Percentiles rank a stretch among this genome's conserved stretches.
These are phyloP conservation scores for Trichoderma asperellum DNA, from an alignment of 2,329 filamentous ascomycete species.

Conservation along the genomic window DNA sequence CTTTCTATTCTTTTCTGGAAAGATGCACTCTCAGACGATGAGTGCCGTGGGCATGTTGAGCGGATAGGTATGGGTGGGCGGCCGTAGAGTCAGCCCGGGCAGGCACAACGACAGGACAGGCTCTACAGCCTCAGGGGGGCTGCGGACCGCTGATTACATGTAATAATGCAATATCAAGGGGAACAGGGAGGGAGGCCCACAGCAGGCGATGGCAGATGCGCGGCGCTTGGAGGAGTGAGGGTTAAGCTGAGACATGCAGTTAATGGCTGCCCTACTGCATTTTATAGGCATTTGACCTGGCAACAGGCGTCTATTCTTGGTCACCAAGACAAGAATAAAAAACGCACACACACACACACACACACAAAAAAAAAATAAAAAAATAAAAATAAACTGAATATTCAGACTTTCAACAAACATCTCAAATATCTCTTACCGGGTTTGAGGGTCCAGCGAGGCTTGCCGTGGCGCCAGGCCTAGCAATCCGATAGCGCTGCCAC, in stretches of 20 bases:
- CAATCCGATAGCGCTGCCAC: conserved; percentile 5
- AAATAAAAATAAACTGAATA: neutral
- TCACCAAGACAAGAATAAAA: neutral
- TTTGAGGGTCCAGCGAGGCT: neutral
- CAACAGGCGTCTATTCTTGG: neutral
- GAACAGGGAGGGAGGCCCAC: conserved; percentile 6
- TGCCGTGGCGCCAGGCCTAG: conserved; percentile 4
- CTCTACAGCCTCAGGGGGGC: conserved; percentile 14
- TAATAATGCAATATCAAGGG: neutral
- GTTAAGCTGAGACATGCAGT: neutral
- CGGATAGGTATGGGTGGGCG: neutral
- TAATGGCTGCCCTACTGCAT: neutral
- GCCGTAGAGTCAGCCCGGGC: too few relatives aligned
- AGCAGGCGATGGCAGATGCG: neutral
- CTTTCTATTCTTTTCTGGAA: neutral
- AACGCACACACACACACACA: too few relatives aligned
- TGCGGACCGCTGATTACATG: neutral
- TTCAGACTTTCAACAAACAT: neutral
- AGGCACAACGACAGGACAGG: neutral
- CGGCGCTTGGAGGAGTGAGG: neutral
- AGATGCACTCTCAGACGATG: neutral
- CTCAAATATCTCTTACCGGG: neutral
- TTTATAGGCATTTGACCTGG: neutral
- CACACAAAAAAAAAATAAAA: too few relatives aligned
- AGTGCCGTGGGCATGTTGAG: neutral